Base-by-base conservation (phyloP, 176 grass and related monocot genomes). In the Tuctoria greenei region DNA sequence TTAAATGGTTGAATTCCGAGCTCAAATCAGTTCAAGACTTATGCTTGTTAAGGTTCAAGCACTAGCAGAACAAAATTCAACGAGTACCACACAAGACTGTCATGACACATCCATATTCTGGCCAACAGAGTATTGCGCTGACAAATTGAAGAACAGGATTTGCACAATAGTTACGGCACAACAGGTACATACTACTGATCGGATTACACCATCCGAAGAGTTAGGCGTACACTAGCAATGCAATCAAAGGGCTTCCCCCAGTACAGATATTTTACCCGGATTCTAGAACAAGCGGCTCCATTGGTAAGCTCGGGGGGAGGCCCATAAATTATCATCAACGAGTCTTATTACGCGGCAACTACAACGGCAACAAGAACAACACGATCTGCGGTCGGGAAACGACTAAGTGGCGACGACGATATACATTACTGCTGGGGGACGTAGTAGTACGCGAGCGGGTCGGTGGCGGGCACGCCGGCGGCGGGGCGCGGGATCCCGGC, bases 371-470 rank as follows among this genome's bases (percentile, higher is more conserved):
- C 58, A 52, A 54, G 56, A 64, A 42, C 64, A 68, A 54, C 20
- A 54, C 20, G 7, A 51, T 17, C 54, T 72, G 26, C 7, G 0
- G 23, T 55, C 45, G 31, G 42, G 78, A 46, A 77, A 54, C 11
- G 51, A 77, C 50, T 46, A 39, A 72, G 15, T 45, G 54, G 39
- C 49, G 52, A 42, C 4, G 25, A 37, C 75, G 57, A 57, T 87
- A 57, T 87, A 83, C 74, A 79, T 64, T 82, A 83, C 88, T 90
- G 75, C 88, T 86, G 88, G 13, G 83, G 83, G 1, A 90, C 83
- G 71, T 86, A 90, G 88, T 90, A 90, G 65, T 86, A 90, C 7
- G 88, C 74, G 23, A 90, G 80, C 0, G 86, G 81, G 51, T 90
- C 88, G 63, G 79, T 61, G 21, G 81, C 81, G 5, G 86, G 86